Evolutionary conservation across 1,284 basidiomycete species (phyloP), one percentile per base, ranked within the genome.

Genomic region (Moesziomyces sp.): DNA sequence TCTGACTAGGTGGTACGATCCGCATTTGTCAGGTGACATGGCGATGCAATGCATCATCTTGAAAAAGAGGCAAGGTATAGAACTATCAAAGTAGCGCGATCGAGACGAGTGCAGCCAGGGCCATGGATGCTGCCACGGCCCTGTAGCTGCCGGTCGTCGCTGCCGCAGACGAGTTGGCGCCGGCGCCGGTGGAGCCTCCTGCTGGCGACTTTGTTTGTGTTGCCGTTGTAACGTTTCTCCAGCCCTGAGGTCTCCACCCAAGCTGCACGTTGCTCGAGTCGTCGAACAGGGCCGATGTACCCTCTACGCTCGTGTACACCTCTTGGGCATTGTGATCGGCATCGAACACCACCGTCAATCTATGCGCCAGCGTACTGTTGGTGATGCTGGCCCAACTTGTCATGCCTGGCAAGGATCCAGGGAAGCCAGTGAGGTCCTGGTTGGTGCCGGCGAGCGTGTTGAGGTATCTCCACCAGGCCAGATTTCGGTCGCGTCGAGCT

Each of bases 381-480:
- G 71, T 63, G 18, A 77, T 21, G 19, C 71, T 62, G 16, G 55
- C 61, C 82, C 82, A 83, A 51, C 49, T 52, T 13, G 33, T 47
- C 44, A 72, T 40, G 0, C 50, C 47, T 3, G 69, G 63, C 0
- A 72, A 50, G 0, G 55, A 52, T 33, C 78, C 77, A 10, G 81
- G 81, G 67, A 83, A 83, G 9, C 77, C 80, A 9, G 69, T 71
- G 6, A 80, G 70, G 49, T 79, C 75, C 56, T 79, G 61, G 11
- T 71, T 62, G 13, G 81, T 82, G 2, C 71, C 52, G 3, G 76
- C 79, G 21, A 83, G 70, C 33, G 60, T 73, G 63, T 83, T 83
- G 48, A 83, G 52, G 69, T 83, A 83, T 13, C 74, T 51, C 80
- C 80, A 83, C 77, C 80, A 83, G 46, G 57, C 61, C 9, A 83